Base-by-base conservation (phyloP, 495 filamentous ascomycete species). In the Rhizodiscina lignyota region DNA sequence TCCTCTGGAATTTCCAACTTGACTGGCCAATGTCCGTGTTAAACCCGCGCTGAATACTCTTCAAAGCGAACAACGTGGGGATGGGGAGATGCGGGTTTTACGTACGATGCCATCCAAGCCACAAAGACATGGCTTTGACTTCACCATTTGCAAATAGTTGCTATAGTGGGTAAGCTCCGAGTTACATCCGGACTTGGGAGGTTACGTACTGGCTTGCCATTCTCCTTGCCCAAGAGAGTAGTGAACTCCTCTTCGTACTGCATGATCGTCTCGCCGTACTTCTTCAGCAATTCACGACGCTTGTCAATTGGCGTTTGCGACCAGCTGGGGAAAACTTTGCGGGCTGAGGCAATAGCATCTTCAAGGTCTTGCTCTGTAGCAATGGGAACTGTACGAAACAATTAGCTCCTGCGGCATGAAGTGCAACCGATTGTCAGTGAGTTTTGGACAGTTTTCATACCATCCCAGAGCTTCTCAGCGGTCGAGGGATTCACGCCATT, bases 291-390 rank as follows among this genome's bases (percentile, higher is more conserved):
- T 18, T 66, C 60, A 23, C 70, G 63, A 12, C 79, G 64, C 48
- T 72, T 59, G n/a, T 64, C 58, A 2, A 67, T 40, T 4, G 63
- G 47, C 5, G 59, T 61, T 34, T 62, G 54, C 12, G 58, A 55
- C 71, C 70, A 76, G 28, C 37, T 48, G 13, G 57, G 47, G 47
- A 68, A 74, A 0, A 70, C 72, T 17, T 46, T 46, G 16, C 52
- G 48, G 1, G 59, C 71, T 4, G 59, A 55, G 0, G 42, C 32
- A 1, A 71, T 66, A 10, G 72, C 69, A 15, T 54, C 52, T 41
- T 76, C 62, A 16, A 77, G 54, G 34, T 79, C 72, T 23, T 62
- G 45, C 20, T 60, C 53, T 3, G 53, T 64, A 0, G 60, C 59
- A 26, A 76, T 51, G 1, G 71, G 67, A 5, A 75, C 67, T n/a